These are phyloP conservation scores for Candida khao-thaluensis DNA, from an alignment of 805 yeast species.

Conservation along the genomic window DNA sequence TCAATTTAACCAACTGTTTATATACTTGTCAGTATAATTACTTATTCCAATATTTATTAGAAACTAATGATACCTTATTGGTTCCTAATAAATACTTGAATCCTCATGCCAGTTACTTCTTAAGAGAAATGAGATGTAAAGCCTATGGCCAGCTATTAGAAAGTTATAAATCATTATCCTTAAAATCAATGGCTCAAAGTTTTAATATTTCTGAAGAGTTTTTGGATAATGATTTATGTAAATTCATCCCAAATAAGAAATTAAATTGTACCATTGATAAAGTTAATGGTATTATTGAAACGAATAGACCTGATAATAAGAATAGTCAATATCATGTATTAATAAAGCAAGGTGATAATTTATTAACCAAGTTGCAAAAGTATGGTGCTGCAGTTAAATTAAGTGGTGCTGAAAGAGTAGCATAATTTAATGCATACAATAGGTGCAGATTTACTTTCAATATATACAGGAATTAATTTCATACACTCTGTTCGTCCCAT, in stretches of 20 bases:
- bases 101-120: constrained; percentile 77
- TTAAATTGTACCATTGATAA: constrained; percentile 94
- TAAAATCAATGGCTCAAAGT: constrained; percentile 90
- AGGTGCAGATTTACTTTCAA: no score
- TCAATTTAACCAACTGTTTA: constrained; percentile 78
- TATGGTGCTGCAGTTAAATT: constrained; percentile 96
- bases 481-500: no score
- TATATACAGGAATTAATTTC: no score
- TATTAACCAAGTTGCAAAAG: constrained; percentile 91
- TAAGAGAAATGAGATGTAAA: constrained; percentile 91
- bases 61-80: constrained; percentile 72
- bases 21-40: constrained; percentile 85
- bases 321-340: constrained; percentile 88
- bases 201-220: constrained; percentile 89
- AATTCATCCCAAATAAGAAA: constrained; percentile 89
- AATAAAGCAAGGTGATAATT: constrained; percentile 87
- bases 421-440: no score
- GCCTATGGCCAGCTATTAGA: constrained; percentile 93
- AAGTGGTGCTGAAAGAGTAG: constrained; percentile 80
- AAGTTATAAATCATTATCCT: constrained; percentile 85
- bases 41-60: constrained; percentile 73
- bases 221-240: constrained; percentile 82
- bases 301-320: constrained; percentile 95
- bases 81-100: constrained; percentile 61
- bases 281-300: constrained; percentile 92